phyloP scores from a whole-genome alignment of 768 basidiomycete species.

The Auricularia cornea region DNA sequence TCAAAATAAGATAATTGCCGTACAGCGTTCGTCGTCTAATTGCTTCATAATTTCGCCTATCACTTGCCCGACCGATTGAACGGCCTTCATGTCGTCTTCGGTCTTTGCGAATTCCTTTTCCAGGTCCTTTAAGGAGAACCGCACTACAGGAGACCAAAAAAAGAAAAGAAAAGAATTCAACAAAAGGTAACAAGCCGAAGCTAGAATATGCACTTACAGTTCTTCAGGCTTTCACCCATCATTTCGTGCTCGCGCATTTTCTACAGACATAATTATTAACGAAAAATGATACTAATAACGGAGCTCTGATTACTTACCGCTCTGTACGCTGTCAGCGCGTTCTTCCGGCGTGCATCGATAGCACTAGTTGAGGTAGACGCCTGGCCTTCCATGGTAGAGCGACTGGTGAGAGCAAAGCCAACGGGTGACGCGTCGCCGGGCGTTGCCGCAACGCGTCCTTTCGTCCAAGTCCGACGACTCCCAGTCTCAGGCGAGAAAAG shows the following conservation, averaged over 20 bases:
- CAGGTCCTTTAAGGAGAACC: slow-evolving; percentile 82
- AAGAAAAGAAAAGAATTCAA: neutral
- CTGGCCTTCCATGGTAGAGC: slow-evolving; percentile 9
- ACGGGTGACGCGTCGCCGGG: slow-evolving; percentile 3
- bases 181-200: too few relatives aligned
- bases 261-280: slow-evolving; percentile 35
- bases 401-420: slow-evolving; percentile 18
- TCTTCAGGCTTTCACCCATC: slow-evolving; percentile 83
- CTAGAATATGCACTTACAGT: slow-evolving; percentile 48
- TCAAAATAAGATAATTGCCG: slow-evolving; percentile 6
- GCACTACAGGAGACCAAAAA: slow-evolving; percentile 45
- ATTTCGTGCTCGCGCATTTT: slow-evolving; percentile 92
- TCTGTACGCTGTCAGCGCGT: slow-evolving; percentile 69
- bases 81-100: slow-evolving; percentile 97
- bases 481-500: too few relatives aligned
- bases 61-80: slow-evolving; percentile 97
- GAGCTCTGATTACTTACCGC: slow-evolving; percentile 44
- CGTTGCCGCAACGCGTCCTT: neutral
- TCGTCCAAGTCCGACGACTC: neutral
- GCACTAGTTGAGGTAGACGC: slow-evolving; percentile 49
- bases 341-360: slow-evolving; percentile 64
- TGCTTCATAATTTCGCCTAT: slow-evolving; percentile 99
- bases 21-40: slow-evolving; percentile 94
- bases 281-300: neutral
- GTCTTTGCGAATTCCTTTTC: slow-evolving; percentile 90